phyloP scores from a whole-genome alignment of 2,329 filamentous ascomycete genomes.

The Colletotrichum noveboracense region DNA sequence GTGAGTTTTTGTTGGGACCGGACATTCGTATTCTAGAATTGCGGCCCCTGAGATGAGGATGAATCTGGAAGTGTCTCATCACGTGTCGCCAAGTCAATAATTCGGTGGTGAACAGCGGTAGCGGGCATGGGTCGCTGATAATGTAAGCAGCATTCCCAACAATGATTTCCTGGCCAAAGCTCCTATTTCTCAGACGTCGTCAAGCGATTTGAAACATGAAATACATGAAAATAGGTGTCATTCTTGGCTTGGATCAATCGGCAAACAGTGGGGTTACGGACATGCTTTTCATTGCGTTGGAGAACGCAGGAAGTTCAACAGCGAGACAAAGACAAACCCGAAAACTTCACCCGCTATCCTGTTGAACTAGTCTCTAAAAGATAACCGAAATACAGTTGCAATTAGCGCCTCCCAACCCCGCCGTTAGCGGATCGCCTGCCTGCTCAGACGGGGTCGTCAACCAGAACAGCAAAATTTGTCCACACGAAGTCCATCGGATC shows the following conservation, averaged over 20 bases:
- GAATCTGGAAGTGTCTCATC: slow-evolving; percentile 23
- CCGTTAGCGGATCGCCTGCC: background rate
- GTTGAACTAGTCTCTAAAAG: accelerated
- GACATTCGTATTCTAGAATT: background rate
- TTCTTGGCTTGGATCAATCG: accelerated
- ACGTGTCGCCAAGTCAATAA: slow-evolving; percentile 19
- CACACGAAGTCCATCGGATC: accelerated
- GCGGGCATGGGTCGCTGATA: background rate
- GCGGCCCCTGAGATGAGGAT: background rate
- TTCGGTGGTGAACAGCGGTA: background rate
- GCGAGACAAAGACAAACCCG: accelerated
- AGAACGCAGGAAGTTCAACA: accelerated
- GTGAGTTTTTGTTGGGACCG: background rate
- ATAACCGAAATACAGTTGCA: background rate
- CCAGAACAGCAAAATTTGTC: accelerated
- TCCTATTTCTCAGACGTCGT: background rate
- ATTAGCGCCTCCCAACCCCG: background rate
- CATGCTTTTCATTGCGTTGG: accelerated
- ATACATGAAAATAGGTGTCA: background rate
- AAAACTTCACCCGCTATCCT: background rate
- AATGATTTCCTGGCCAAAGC: background rate
- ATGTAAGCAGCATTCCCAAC: background rate
- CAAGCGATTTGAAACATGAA: background rate
- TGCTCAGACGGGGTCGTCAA: background rate
- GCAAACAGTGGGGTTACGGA: background rate